Percentiles rank a stretch among this genome's conserved stretches.
These are phyloP conservation scores for Hyaloperonospora arabidopsidis DNA, from an alignment of 352 stramenopile genomes.

Conservation along the genomic window DNA sequence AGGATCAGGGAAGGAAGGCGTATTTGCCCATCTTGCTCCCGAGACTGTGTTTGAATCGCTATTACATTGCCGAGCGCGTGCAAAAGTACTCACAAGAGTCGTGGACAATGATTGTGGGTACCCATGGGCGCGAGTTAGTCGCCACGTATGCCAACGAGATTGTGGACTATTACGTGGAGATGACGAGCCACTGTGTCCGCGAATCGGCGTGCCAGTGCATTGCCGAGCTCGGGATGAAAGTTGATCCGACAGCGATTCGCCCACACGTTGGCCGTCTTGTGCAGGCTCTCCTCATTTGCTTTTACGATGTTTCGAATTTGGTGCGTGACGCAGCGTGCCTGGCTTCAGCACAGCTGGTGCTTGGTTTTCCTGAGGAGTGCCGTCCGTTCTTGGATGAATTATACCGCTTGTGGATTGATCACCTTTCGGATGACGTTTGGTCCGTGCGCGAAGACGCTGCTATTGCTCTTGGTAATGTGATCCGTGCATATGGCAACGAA, in stretches of 20 bases:
- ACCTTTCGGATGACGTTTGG: constrained; percentile 96
- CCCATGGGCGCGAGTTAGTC: constrained; percentile 74
- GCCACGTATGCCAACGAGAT: constrained; percentile 84
- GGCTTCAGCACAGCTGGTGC: constrained; percentile 69
- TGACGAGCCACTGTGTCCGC: constrained; percentile 92
- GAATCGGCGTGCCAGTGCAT: constrained; percentile 94
- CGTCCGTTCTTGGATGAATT: constrained; percentile 82
- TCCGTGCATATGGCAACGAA: constrained; percentile 87
- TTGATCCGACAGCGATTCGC: constrained; percentile 60
- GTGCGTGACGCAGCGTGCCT: constrained; percentile 94
- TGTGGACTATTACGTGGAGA: constrained; percentile 93
- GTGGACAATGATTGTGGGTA: constrained; percentile 88
- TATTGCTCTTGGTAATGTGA: constrained; percentile 89
- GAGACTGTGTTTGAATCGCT: constrained; percentile 95
- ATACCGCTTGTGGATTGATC: constrained; percentile 88
- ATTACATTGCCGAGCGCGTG: constrained; percentile 95
- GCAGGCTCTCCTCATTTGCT: constrained; percentile 89
- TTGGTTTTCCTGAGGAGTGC: constrained; percentile 85
- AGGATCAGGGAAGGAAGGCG: constrained; percentile 31
- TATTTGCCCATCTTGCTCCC: constrained; percentile 86
- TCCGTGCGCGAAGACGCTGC: constrained; percentile 94
- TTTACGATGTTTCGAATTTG: constrained; percentile 93
- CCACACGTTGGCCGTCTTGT: constrained; percentile 64
- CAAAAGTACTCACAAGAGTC: constrained; percentile 95
- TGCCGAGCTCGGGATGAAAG: constrained; percentile 89